Evolutionary conservation across 2,329 filamentous ascomycete genomes (phyloP).

Genomic region (Coniella vitis): DNA sequence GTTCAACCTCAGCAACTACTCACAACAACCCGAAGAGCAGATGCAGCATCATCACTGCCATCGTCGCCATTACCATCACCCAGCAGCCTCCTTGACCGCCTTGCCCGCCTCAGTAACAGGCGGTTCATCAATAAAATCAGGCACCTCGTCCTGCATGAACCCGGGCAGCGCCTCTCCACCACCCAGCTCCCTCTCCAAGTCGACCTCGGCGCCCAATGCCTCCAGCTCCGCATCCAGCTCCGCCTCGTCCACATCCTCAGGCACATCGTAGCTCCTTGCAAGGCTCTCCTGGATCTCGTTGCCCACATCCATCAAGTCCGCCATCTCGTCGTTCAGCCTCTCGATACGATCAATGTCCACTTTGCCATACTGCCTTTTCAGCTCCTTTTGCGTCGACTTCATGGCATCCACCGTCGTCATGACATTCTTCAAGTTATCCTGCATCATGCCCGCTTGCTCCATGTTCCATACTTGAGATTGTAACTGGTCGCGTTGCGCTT

Average conservation of each 20-base stretch:
- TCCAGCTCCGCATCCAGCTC: constrained; percentile 96
- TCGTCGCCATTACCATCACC: constrained; percentile 26
- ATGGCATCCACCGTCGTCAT: constrained; percentile 98
- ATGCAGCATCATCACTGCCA: neutral
- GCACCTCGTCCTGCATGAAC: constrained; percentile 85
- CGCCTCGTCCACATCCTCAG: constrained; percentile 93
- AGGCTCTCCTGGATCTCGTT: constrained; percentile 98
- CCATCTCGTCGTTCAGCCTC: constrained; percentile 97
- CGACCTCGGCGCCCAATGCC: constrained; percentile 87
- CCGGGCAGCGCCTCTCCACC: constrained; percentile 60
- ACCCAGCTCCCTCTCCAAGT: constrained; percentile 66
- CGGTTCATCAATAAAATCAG: constrained; percentile 88
- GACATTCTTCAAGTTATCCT: constrained; percentile 95
- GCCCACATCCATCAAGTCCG: constrained; percentile 91
- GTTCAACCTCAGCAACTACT: too few relatives aligned
- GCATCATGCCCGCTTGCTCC: constrained; percentile 97
- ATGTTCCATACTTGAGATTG: constrained; percentile 97
- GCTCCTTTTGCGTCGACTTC: constrained; percentile 90
- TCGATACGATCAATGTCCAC: constrained; percentile 98
- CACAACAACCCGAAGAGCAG: neutral
- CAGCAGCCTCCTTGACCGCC: constrained; percentile 69
- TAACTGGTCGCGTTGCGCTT: constrained; percentile 87
- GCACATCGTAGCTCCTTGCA: constrained; percentile 83
- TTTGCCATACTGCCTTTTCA: constrained; percentile 92
- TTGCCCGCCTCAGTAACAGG: constrained; percentile 60